Evolutionary conservation across 1,284 basidiomycete species (phyloP), one percentile per base, ranked within the genome.

Genomic region (Leccinum angustisporum): DNA sequence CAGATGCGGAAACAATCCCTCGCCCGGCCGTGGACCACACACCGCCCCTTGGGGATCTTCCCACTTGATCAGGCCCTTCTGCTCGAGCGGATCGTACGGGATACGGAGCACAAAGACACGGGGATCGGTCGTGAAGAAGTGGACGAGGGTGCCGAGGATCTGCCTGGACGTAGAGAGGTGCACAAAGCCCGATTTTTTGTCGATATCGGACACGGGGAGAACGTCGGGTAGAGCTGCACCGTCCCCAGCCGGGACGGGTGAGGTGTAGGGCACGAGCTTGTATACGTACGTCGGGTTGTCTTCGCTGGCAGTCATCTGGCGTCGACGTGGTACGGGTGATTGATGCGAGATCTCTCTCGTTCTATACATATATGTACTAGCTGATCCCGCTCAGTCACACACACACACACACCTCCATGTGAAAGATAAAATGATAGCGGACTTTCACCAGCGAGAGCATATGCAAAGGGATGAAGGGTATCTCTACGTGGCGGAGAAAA

Each of bases 161-260:
- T 73, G 71, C 21, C 0, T 18, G 0, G 72, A 65, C 0, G 71
- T 75, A 27, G 71, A 75, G 57, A 75, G 70, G 54, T 73, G 71
- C 56, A 73, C 50, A 50, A 75, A 73, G 1, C 70, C 68, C 4
- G 71, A 70, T 16, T n/a, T 6, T 31, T 57, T 33, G 58, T 72
- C 71, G 14, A 72, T 34, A 6, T 55, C 34, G 11, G 74, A 75
- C 25, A 75, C 57, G 25, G 71, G 74, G 46, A 73, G 70, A 1
- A 54, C 56, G 0, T 34, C 18, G 7, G 72, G 74, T 6, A 75
- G 58, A 1, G 30, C 50, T 2, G 65, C 43, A 9, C 54, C 30
- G 43, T 60, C 46, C 4, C 46, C 48, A 3, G 62, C 10, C 2
- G 70, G 65, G 16, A 70, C 57, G 0, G 62, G 52, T 7, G 62